phyloP scores from a whole-genome alignment of 208 protist species.

The Trypanosoma boissoni region DNA sequence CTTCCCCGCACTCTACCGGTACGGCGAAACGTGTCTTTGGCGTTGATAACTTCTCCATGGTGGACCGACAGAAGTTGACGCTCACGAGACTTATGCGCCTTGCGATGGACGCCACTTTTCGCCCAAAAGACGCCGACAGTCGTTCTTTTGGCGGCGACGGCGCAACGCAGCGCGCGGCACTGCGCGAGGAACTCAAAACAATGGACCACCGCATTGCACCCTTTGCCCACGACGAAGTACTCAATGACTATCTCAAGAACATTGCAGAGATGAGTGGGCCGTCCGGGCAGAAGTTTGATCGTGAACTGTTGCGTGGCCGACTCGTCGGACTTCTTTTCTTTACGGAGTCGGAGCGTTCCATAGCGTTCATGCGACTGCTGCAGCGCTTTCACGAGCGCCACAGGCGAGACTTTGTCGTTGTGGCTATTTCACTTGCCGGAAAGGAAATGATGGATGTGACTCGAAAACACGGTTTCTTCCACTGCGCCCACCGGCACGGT shows the following conservation, averaged over 20 bases:
- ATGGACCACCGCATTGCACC: constrained; percentile 66
- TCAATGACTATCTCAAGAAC: constrained; percentile 73
- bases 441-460: constrained; percentile 76
- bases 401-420: constrained; percentile 70
- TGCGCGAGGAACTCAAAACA: constrained; percentile 70
- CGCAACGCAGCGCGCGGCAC: constrained; percentile 44
- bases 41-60: constrained; percentile 56
- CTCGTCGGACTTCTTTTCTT: constrained; percentile 82
- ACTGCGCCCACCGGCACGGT: constrained; percentile 70
- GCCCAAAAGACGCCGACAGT: constrained; percentile 66
- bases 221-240: constrained; percentile 54
- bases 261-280: constrained; percentile 45
- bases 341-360: constrained; percentile 64
- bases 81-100: constrained; percentile 43
- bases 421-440: constrained; percentile 51
- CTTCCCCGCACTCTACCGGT: constrained; percentile 23
- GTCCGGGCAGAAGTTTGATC: constrained; percentile 36
- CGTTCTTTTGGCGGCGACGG: constrained; percentile 61
- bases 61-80: constrained; percentile 45
- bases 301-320: constrained; percentile 62
- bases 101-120: constrained; percentile 59
- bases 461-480: constrained; percentile 72
- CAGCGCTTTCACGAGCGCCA: constrained; percentile 46
- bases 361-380: constrained; percentile 63
- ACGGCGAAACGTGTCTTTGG: constrained; percentile 44